Evolutionary conservation across 148 eudicot genomes (phyloP).

Genomic region (Vaccinium darrowii): DNA sequence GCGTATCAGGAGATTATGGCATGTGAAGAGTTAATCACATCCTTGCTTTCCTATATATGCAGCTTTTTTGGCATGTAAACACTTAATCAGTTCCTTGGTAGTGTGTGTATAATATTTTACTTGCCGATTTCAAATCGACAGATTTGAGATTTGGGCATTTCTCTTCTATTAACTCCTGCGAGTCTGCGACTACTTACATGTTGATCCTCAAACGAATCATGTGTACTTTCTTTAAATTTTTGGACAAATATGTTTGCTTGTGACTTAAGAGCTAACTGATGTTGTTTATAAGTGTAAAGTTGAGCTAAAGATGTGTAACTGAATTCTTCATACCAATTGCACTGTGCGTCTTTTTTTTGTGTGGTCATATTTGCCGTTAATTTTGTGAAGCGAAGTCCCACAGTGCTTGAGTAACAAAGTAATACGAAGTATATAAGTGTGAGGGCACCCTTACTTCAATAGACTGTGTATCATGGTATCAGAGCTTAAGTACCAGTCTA

Average conservation of each 20-base stretch:
- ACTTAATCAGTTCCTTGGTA: background rate
- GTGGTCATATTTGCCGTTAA: background rate
- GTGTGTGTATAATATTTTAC: background rate
- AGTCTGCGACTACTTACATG: background rate
- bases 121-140: background rate
- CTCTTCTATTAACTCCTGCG: background rate
- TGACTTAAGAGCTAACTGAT: background rate
- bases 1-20: background rate
- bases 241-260: background rate
- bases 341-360: no score
- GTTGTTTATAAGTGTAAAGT: background rate
- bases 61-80: background rate
- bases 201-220: background rate
- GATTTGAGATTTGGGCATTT: background rate
- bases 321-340: background rate
- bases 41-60: background rate
- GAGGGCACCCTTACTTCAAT: no score
- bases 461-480: no score
- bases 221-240: background rate
- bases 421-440: no score
- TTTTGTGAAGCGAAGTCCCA: no score
- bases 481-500: no score
- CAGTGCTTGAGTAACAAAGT: no score
- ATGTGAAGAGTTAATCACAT: background rate
- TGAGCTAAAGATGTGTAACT: background rate